Conservation (phyloP, 2,329 filamentous ascomycete genomes). For the Hymenoscyphus infarciens region DNA sequence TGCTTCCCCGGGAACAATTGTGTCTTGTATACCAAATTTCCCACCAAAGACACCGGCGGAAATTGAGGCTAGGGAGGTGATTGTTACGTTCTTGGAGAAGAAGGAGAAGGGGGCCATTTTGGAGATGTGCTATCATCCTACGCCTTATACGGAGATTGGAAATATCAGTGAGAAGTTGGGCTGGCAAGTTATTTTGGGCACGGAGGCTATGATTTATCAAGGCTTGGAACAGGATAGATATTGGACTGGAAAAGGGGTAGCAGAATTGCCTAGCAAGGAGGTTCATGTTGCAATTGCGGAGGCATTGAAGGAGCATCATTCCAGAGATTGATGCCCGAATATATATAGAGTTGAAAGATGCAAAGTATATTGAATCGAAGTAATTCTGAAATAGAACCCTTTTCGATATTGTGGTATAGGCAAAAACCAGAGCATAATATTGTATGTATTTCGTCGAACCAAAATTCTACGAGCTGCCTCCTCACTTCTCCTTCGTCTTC, state of each 20-base stretch:
- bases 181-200: slow-evolving; percentile 27
- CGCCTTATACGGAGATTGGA: slow-evolving; percentile 22
- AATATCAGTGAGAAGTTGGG: slow-evolving; percentile 18
- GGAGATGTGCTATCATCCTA: slow-evolving; percentile 30
- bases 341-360: not conserved
- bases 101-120: slow-evolving; percentile 25
- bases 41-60: slow-evolving; percentile 23
- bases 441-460: too few relatives aligned
- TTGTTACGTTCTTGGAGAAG: slow-evolving; percentile 22
- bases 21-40: slow-evolving; percentile 25
- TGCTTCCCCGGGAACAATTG: slow-evolving; percentile 18
- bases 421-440: too few relatives aligned
- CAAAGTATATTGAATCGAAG: not conserved
- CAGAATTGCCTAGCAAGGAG: slow-evolving; percentile 21
- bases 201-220: slow-evolving; percentile 30
- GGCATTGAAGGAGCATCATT: slow-evolving; percentile 18
- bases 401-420: too few relatives aligned
- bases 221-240: slow-evolving; percentile 25
- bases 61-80: slow-evolving; percentile 22
- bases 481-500: slow-evolving; percentile 38
- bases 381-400: too few relatives aligned
- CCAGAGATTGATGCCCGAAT: not conserved
- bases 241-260: slow-evolving; percentile 22
- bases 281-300: slow-evolving; percentile 23
- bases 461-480: too few relatives aligned